Evolutionary conservation across 441 rosid genomes (phyloP).

Genomic region (Mallotus japonicus): DNA sequence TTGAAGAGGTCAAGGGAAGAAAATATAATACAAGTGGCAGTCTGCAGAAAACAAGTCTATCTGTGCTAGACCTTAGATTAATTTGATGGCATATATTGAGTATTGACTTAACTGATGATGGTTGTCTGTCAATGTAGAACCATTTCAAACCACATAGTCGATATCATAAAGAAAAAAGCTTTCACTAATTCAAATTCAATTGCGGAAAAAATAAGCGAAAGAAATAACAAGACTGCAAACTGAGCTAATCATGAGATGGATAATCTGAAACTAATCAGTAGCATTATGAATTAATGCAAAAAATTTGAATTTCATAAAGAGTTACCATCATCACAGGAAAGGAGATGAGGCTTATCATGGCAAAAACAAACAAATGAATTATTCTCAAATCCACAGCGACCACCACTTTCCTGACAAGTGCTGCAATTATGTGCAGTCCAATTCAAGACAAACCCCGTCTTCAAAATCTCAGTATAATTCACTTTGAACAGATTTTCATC

Average conservation of each 20-base stretch:
- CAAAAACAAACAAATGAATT: conserved; percentile 50
- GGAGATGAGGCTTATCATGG: conserved; percentile 28
- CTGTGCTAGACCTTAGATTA: too few species aligned
- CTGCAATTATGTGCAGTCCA: conserved; percentile 47
- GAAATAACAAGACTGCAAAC: neutral
- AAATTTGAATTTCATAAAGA: neutral
- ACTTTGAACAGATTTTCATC: neutral
- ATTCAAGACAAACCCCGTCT: conserved; percentile 46
- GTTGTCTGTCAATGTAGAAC: neutral
- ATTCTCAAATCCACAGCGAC: conserved; percentile 46
- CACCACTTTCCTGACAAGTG: conserved; percentile 44
- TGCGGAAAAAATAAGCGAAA: neutral
- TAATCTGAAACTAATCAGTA: neutral
- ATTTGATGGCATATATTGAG: neutral
- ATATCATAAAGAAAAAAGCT: neutral
- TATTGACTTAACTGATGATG: neutral
- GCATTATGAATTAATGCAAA: neutral
- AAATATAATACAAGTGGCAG: neutral
- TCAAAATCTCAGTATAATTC: conserved; percentile 34
- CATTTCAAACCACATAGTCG: neutral
- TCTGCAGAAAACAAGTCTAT: neutral
- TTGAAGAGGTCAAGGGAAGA: neutral
- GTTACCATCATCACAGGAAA: conserved; percentile 45
- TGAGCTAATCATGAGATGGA: neutral
- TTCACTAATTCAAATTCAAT: neutral